Evolutionary conservation across 2,329 filamentous ascomycete species (phyloP), one percentile per base, ranked within the genome.

Genomic region (Arachnopeziza araneosa): DNA sequence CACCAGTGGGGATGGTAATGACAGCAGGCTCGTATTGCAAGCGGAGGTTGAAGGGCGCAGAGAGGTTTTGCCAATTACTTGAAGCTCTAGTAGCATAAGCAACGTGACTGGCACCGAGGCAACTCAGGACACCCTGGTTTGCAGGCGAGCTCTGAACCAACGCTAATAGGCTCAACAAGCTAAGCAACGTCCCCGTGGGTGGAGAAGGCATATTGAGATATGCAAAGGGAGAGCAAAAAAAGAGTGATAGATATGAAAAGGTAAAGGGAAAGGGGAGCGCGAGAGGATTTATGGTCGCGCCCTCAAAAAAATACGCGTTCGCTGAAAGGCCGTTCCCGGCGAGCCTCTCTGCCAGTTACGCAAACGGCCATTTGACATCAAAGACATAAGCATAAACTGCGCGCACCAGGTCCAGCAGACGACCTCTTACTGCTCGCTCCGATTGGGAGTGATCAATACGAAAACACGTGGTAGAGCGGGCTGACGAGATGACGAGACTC

Each of bases 1-100:
- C 2, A 70, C 74, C 61, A 67, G 57, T 53, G 2, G 69, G 69
- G 10, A 64, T 54, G 19, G 64, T 65, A 19, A 70, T 59, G 4
- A 66, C 60, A 1, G 62, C 61, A 12, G 69, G 68, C 19, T 50
- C 36, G 32, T 64, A 66, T 32, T 44, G 24, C 2, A 69, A 50
- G 44, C 66, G 63, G 32, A 69, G 68, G 51, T 70, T 70, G 53
- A 64, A 68, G 21, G 67, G 63, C 24, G 59, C 60, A 23, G 58
- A 51, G 17, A 61, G 55, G 2, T 56, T 30, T 1, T 60, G 56
- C 62, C 63, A 68, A 9, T 66, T 61, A 5, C 59, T 23, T 22
- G 63, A 66, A 49, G 58, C 51, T 19, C 52, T 54, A 23, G 62
- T 54, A 14, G 55, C 44, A 48, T 52, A 61, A 12, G 66, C 59